These are phyloP conservation scores for Castanea mollissima DNA, from an alignment of 306 rosid species.

Conservation along the genomic window DNA sequence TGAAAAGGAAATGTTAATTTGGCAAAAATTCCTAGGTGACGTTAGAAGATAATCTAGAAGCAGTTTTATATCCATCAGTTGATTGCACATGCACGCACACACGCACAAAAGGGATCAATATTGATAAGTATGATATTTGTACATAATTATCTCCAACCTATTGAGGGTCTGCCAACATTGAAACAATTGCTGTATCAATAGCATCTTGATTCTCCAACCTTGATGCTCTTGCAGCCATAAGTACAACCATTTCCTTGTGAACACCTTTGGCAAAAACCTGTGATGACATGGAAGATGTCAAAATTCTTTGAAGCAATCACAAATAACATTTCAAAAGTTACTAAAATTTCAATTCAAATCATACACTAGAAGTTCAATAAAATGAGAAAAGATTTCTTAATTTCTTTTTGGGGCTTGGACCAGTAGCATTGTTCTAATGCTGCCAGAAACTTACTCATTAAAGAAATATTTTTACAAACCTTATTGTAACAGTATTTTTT, in stretches of 20 bases:
- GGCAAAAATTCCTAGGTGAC: neutral
- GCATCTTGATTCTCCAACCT: constrained; percentile 79
- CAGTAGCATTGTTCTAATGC: too few species aligned
- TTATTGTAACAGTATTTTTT: too few species aligned
- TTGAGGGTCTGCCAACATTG: constrained; percentile 72
- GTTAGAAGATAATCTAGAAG: neutral
- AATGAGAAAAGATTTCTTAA: neutral
- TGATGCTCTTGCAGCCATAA: constrained; percentile 83
- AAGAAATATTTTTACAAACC: too few species aligned
- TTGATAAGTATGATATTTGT: neutral
- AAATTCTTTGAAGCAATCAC: neutral
- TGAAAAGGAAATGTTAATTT: constrained; percentile 3
- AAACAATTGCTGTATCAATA: constrained; percentile 66
- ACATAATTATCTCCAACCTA: constrained; percentile 37
- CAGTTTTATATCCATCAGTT: neutral
- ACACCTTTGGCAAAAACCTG: constrained; percentile 62
- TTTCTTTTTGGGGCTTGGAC: neutral
- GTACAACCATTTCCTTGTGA: constrained; percentile 62
- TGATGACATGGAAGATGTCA: neutral
- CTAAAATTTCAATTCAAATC: neutral
- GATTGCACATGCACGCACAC: neutral
- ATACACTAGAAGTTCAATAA: neutral
- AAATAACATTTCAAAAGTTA: neutral
- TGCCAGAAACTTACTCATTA: too few species aligned
- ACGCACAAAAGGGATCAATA: neutral